These are phyloP conservation scores for Aspergillus egyptiacus DNA, from an alignment of 495 filamentous ascomycete genomes.

Conservation along the genomic window DNA sequence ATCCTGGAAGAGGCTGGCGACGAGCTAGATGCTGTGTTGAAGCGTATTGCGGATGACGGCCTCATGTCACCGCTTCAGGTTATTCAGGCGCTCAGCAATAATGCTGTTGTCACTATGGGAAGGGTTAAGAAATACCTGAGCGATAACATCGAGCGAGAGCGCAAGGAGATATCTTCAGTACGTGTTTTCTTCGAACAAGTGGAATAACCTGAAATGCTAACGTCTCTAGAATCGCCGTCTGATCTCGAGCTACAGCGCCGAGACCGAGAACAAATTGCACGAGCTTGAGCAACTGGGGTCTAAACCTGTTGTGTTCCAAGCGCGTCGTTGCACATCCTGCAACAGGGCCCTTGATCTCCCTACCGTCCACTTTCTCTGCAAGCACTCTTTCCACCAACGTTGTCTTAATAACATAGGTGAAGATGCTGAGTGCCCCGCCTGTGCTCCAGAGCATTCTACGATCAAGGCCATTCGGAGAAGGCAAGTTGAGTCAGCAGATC, in stretches of 20 bases:
- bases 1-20: slow-evolving; percentile 82
- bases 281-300: slow-evolving; percentile 70
- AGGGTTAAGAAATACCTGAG: slow-evolving; percentile 91
- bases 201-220: slow-evolving; percentile 11
- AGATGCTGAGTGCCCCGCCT: slow-evolving; percentile 76
- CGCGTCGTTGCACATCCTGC: slow-evolving; percentile 79
- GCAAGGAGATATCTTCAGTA: slow-evolving; percentile 70
- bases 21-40: slow-evolving; percentile 70
- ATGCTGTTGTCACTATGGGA: slow-evolving; percentile 90
- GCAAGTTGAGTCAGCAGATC: slow-evolving; percentile 80
- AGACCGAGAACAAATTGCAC: slow-evolving; percentile 71
- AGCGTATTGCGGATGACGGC: slow-evolving; percentile 80
- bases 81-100: slow-evolving; percentile 82
- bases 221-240: slow-evolving; percentile 63
- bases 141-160: slow-evolving; percentile 80
- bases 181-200: slow-evolving; percentile 3
- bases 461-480: slow-evolving; percentile 78
- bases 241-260: slow-evolving; percentile 76
- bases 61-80: slow-evolving; percentile 96
- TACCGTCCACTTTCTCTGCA: slow-evolving; percentile 91
- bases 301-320: slow-evolving; percentile 85
- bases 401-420: slow-evolving; percentile 66
- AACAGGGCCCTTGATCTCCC: slow-evolving; percentile 71
- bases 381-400: slow-evolving; percentile 89
- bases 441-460: slow-evolving; percentile 74